Conservation (phyloP, 2,329 filamentous ascomycete species). For the Fusarium tuaranense region DNA sequence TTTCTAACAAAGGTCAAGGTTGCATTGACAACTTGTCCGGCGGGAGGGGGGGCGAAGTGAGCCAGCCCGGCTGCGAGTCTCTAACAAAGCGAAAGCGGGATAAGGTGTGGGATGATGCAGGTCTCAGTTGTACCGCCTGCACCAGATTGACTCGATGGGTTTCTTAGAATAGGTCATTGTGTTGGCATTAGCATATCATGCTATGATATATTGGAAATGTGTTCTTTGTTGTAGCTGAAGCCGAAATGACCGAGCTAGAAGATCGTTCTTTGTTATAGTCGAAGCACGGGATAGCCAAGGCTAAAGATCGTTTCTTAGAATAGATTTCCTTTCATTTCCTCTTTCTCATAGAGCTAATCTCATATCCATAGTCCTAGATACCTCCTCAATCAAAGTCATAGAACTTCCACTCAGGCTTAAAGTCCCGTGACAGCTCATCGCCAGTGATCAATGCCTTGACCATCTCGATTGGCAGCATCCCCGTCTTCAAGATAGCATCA, state of each 20-base stretch:
- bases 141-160: not conserved
- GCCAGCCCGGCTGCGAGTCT: not conserved
- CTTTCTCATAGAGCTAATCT: not conserved
- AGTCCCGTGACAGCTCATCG: slow-evolving; percentile 21
- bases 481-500: slow-evolving; percentile 28
- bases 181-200: no score
- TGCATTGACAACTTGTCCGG: no score
- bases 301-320: not conserved
- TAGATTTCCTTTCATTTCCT: not conserved
- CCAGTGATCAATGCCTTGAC: slow-evolving; percentile 24
- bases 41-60: no score
- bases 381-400: slow-evolving; percentile 29
- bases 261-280: no score
- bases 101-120: no score
- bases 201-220: no score
- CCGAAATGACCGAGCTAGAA: no score
- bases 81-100: not conserved
- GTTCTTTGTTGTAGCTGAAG: no score
- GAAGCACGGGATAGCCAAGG: no score
- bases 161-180: no score
- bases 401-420: slow-evolving; percentile 31
- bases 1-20: no score
- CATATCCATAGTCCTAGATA: not conserved
- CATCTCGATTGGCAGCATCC: slow-evolving; percentile 31
- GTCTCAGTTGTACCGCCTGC: not conserved